These are phyloP conservation scores for Globisporangium cylindrosporum DNA, from an alignment of 352 stramenopile species.

Conservation along the genomic window DNA sequence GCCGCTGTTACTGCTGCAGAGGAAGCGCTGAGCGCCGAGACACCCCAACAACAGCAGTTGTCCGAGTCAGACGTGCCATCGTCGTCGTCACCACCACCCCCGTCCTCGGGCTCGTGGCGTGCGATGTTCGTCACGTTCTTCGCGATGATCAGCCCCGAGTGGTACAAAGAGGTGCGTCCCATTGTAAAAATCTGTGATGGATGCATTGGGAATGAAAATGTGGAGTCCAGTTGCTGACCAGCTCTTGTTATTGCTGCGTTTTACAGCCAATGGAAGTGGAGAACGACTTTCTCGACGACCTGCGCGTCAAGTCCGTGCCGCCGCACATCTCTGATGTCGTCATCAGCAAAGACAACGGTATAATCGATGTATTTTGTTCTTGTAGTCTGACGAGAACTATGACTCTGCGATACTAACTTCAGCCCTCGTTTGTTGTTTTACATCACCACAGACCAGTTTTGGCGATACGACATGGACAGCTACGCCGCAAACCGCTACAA, in stretches of 20 bases:
- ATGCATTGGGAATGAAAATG: not conserved
- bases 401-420: not conserved
- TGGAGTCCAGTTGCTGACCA: not conserved
- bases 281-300: slow-evolving; percentile 41
- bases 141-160: slow-evolving; percentile 58
- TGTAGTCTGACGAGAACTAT: not conserved
- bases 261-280: slow-evolving; percentile 29
- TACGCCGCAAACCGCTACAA: slow-evolving; percentile 66
- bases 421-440: not conserved
- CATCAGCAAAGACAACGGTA: slow-evolving; percentile 27
- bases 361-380: not conserved
- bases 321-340: slow-evolving; percentile 55
- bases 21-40: not conserved
- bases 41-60: not conserved
- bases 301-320: slow-evolving; percentile 45
- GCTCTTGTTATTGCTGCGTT: not conserved
- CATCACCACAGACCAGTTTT: slow-evolving; percentile 35
- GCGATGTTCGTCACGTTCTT: slow-evolving; percentile 58
- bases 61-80: slow-evolving; percentile 2
- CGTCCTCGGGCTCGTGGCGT: slow-evolving; percentile 37
- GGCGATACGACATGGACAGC: slow-evolving; percentile 69
- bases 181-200: not conserved
- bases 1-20: slow-evolving; percentile 1
- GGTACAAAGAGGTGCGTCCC: slow-evolving; percentile 36
- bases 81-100: not conserved